Percentiles rank a stretch among this genome's conserved stretches.
Evolutionary conservation across 2,329 filamentous ascomycete genomes (phyloP).

Genomic region (Phaeophleospora eucalypticola): DNA sequence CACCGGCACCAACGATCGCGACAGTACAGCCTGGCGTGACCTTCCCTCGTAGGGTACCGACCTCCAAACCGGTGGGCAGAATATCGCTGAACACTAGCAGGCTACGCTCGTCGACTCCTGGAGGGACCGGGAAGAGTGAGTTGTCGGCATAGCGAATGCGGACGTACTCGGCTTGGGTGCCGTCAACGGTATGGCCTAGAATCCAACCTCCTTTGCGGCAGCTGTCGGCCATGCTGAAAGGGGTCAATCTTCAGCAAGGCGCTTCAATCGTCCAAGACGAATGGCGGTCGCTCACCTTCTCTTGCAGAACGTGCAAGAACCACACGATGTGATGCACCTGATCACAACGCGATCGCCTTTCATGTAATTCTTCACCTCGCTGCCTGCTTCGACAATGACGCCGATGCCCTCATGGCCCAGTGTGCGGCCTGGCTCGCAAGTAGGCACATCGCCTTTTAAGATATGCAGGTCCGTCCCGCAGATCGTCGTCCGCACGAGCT

Average conservation of each 20-base stretch:
- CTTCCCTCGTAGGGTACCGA: constrained; percentile 50
- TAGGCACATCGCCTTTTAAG: constrained; percentile 51
- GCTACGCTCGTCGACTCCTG: constrained; percentile 39
- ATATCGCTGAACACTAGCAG: constrained; percentile 54
- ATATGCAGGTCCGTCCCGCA: constrained; percentile 51
- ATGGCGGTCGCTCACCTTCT: constrained; percentile 12
- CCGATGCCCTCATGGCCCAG: constrained; percentile 55
- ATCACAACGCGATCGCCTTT: constrained; percentile 50
- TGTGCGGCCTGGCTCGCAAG: constrained; percentile 43
- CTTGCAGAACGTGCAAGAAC: constrained; percentile 50
- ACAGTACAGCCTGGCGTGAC: constrained; percentile 52
- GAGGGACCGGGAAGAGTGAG: constrained; percentile 45
- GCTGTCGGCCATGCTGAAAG: constrained; percentile 51
- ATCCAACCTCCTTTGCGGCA: constrained; percentile 54
- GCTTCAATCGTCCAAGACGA: background rate
- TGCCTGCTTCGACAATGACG: constrained; percentile 44
- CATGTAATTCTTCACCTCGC: constrained; percentile 45
- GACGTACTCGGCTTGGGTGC: constrained; percentile 56
- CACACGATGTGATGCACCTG: constrained; percentile 47
- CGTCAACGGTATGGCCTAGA: constrained; percentile 51
- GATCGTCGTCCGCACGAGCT: constrained; percentile 27
- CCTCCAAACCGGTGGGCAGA: constrained; percentile 55
- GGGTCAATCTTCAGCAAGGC: constrained; percentile 13
- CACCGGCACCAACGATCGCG: constrained; percentile 52
- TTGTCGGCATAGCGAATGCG: constrained; percentile 50